phyloP scores from a whole-genome alignment of 495 filamentous ascomycete species.

The Peziza echinospora region DNA sequence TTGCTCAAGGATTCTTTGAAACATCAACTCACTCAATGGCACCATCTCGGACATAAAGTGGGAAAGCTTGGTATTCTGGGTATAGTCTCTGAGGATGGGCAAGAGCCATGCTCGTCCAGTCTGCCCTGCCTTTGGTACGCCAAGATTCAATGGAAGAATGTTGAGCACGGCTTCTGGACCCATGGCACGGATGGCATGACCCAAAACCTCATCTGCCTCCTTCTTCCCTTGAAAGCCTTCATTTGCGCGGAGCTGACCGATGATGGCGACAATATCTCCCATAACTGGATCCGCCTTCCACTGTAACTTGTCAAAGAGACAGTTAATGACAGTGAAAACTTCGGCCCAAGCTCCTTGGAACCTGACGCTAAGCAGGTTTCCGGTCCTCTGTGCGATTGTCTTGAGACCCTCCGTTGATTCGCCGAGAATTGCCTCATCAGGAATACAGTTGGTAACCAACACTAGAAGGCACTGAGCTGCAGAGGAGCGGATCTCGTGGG shows the following conservation, averaged over 20 bases:
- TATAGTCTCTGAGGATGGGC: conserved; percentile 65
- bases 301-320: conserved; percentile 64
- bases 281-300: conserved; percentile 68
- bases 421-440: conserved; percentile 50
- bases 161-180: conserved; percentile 61
- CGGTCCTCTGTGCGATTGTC: conserved; percentile 44
- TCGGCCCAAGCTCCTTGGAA: conserved; percentile 92
- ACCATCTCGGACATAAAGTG: conserved; percentile 76
- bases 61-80: conserved; percentile 58
- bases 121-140: conserved; percentile 48
- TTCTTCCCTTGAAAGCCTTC: conserved; percentile 86
- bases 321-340: conserved; percentile 73
- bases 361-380: conserved; percentile 59
- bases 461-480: conserved; percentile 88
- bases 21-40: conserved; percentile 72
- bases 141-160: conserved; percentile 67
- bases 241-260: conserved; percentile 75
- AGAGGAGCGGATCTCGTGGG: conserved; percentile 77
- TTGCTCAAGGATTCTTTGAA: conserved; percentile 66
- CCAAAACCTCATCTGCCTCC: conserved; percentile 74
- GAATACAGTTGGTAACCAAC: conserved; percentile 71
- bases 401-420: conserved; percentile 70
- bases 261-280: conserved; percentile 42
- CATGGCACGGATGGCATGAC: conserved; percentile 68
- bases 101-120: conserved; percentile 86